These are phyloP conservation scores for Cutaneotrichosporon sp. DNA, from an alignment of 1,284 basidiomycete species.

Conservation along the genomic window DNA sequence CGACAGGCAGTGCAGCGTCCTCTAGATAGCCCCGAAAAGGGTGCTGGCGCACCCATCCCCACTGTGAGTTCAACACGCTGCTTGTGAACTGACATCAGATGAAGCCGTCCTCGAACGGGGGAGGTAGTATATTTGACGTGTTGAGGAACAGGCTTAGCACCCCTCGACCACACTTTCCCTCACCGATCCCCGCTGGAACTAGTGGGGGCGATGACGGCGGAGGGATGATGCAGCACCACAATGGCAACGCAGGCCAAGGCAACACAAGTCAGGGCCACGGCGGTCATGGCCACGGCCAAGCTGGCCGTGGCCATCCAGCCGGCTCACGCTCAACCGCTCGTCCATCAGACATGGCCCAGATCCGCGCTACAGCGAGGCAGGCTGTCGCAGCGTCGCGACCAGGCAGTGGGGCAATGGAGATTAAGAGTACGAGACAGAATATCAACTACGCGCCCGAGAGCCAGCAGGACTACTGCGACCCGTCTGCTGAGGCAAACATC, in stretches of 20 bases:
- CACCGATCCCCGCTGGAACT: too few species aligned
- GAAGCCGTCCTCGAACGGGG: neutral
- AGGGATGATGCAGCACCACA: neutral
- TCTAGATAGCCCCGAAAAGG: neutral
- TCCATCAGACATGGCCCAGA: slow-evolving; percentile 27
- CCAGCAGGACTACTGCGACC: slow-evolving; percentile 77
- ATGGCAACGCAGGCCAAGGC: neutral
- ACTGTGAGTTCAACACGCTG: neutral
- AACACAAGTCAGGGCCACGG: too few species aligned
- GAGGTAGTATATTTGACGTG: neutral
- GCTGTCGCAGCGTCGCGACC: slow-evolving; percentile 63
- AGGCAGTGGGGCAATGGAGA: slow-evolving; percentile 45
- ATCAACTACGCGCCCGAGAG: slow-evolving; percentile 69
- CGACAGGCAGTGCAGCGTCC: neutral
- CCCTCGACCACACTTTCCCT: too few species aligned
- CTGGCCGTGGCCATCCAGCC: too few species aligned
- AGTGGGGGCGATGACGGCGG: neutral
- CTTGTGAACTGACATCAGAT: neutral
- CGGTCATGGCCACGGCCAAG: too few species aligned
- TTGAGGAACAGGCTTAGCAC: neutral
- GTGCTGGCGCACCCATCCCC: neutral
- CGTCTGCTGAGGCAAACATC: slow-evolving; percentile 65
- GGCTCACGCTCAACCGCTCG: slow-evolving; percentile 17
- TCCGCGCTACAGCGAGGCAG: slow-evolving; percentile 53
- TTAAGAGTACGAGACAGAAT: slow-evolving; percentile 60